Conservation (phyloP, 208 protist genomes). For the Trypanosoma brucei region DNA sequence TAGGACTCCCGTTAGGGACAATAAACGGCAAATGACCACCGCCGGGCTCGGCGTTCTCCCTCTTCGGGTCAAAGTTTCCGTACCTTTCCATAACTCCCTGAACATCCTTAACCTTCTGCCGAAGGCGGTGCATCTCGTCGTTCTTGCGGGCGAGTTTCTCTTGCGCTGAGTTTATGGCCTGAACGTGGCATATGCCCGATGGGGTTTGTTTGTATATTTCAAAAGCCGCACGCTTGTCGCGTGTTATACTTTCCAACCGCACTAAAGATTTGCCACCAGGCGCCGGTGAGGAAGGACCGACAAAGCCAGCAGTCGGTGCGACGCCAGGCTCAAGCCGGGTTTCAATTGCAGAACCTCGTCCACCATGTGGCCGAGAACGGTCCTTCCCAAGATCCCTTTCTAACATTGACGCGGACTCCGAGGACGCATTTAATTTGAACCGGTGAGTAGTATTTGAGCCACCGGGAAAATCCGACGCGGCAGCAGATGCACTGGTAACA, state of each 20-base stretch:
- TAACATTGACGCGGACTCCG: too few relatives aligned
- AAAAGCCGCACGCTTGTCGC: slow-evolving; percentile 44
- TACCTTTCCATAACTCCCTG: background rate
- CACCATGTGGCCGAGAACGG: too few relatives aligned
- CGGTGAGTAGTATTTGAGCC: too few relatives aligned
- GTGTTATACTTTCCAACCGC: slow-evolving; percentile 1
- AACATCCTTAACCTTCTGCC: slow-evolving; percentile 26
- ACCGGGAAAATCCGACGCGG: too few relatives aligned
- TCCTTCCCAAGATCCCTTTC: too few relatives aligned
- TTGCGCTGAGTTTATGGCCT: slow-evolving; percentile 24
- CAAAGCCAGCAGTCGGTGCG: too few relatives aligned
- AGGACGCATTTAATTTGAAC: too few relatives aligned
- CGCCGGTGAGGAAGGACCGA: background rate
- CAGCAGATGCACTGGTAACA: too few relatives aligned
- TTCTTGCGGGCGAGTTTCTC: slow-evolving; percentile 27
- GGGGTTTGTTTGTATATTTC: slow-evolving; percentile 59
- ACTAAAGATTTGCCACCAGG: background rate
- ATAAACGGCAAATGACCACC: background rate
- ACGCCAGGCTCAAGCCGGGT: too few relatives aligned
- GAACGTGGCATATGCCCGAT: slow-evolving; percentile 19
- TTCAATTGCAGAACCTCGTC: too few relatives aligned
- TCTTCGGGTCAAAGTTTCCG: background rate
- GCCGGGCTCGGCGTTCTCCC: too few relatives aligned
- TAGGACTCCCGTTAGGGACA: background rate
- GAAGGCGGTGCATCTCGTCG: slow-evolving; percentile 14